These are phyloP conservation scores for Phytophthora vignae DNA, from an alignment of 352 stramenopile species.

Conservation along the genomic window DNA sequence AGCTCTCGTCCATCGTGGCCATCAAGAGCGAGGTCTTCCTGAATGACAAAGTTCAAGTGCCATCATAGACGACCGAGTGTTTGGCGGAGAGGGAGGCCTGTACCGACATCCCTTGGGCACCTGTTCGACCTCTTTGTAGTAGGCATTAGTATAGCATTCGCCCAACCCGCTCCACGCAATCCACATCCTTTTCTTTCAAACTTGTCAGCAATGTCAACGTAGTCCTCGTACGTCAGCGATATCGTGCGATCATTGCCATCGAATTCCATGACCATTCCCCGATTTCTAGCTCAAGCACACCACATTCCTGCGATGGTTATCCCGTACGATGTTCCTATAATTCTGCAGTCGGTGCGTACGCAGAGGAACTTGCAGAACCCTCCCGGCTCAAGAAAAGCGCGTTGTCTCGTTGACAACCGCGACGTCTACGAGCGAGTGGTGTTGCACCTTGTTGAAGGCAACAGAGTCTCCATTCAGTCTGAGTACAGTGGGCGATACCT, in stretches of 20 bases:
- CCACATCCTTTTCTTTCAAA: conserved; percentile 34
- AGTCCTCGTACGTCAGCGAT: background rate
- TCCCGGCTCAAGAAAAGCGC: conserved; percentile 22
- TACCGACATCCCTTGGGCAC: conserved; percentile 8
- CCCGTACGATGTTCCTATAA: conserved; percentile 22
- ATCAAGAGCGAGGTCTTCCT: conserved; percentile 78
- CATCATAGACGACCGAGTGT: conserved; percentile 39
- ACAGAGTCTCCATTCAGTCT: conserved; percentile 27
- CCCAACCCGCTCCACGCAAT: conserved; percentile 37
- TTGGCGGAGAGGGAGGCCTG: conserved; percentile 27
- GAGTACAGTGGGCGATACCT: conserved; percentile 11
- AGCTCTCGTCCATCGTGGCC: conserved; percentile 73
- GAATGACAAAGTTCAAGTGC: conserved; percentile 70
- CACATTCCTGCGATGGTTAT: background rate
- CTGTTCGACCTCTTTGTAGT: conserved; percentile 41
- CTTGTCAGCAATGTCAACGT: background rate
- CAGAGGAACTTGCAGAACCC: conserved; percentile 31
- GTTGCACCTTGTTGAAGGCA: conserved; percentile 9
- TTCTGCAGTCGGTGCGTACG: conserved; percentile 25
- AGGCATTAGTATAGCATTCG: conserved; percentile 39
- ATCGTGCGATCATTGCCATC: background rate
- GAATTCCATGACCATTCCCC: background rate
- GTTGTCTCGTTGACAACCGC: conserved; percentile 22
- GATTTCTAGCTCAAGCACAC: background rate
- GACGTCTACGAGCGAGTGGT: conserved; percentile 24